Percentiles rank a stretch among this genome's conserved stretches.
Evolutionary conservation across 495 filamentous ascomycete species (phyloP).

Genomic region (Neurospora intermedia): DNA sequence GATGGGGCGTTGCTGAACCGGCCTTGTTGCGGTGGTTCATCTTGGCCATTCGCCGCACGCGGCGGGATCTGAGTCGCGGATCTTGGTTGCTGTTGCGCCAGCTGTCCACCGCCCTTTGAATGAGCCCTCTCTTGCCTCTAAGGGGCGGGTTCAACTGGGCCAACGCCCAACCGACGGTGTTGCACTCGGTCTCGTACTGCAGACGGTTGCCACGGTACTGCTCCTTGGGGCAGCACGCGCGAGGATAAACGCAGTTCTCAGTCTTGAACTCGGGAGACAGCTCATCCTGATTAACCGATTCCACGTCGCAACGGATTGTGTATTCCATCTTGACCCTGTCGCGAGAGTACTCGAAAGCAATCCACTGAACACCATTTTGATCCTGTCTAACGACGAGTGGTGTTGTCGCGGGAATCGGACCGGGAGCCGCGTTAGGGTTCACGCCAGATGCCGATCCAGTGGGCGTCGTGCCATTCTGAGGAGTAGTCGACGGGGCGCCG

Average conservation of each 20-base stretch:
- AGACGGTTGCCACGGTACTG: slow-evolving; percentile 91
- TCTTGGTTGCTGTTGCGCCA: slow-evolving; percentile 99
- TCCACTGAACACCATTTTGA: slow-evolving; percentile 96
- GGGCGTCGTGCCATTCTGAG: slow-evolving; percentile 41
- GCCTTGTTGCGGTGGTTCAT: slow-evolving; percentile 69
- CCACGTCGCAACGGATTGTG: slow-evolving; percentile 94
- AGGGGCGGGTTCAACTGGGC: slow-evolving; percentile 86
- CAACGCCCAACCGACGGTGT: slow-evolving; percentile 93
- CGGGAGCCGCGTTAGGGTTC: slow-evolving; percentile 87
- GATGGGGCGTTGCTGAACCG: slow-evolving; percentile 34
- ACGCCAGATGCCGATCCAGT: slow-evolving; percentile 39
- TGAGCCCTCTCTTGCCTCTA: slow-evolving; percentile 85
- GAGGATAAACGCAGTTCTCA: slow-evolving; percentile 95
- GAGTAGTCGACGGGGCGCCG: slow-evolving; percentile 27
- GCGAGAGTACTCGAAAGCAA: slow-evolving; percentile 95
- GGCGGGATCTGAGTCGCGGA: slow-evolving; percentile 73
- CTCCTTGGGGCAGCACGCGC: slow-evolving; percentile 90
- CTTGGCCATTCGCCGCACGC: slow-evolving; percentile 91
- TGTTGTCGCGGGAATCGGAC: slow-evolving; percentile 95
- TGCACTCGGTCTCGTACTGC: slow-evolving; percentile 96
- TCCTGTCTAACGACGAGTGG: slow-evolving; percentile 92
- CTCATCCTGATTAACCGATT: slow-evolving; percentile 84
- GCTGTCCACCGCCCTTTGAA: slow-evolving; percentile 94
- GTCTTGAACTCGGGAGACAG: slow-evolving; percentile 84
- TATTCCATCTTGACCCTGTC: slow-evolving; percentile 99